These are phyloP conservation scores for Naganishia kalamii DNA, from an alignment of 768 basidiomycete genomes.

Conservation along the genomic window DNA sequence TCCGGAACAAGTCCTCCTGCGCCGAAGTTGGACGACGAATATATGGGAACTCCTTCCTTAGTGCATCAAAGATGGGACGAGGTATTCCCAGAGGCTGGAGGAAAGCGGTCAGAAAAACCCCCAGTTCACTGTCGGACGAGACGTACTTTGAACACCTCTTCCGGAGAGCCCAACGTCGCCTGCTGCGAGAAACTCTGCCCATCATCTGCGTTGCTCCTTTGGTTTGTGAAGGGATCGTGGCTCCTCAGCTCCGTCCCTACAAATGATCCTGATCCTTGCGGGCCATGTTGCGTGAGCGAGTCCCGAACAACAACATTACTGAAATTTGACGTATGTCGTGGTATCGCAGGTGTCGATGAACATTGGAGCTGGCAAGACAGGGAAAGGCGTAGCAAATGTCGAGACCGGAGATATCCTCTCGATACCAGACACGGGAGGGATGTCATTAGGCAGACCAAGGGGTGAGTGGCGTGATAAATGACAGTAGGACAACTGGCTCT, in stretches of 20 bases:
- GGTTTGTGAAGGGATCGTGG: no score
- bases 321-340: not conserved
- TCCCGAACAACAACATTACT: not conserved
- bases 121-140: not conserved
- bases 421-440: not conserved
- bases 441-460: not conserved
- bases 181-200: no score
- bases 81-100: not conserved
- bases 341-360: not conserved
- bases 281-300: not conserved
- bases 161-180: not conserved
- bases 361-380: not conserved
- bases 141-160: not conserved
- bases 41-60: not conserved
- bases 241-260: no score
- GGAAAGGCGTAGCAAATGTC: not conserved
- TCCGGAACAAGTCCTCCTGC: not conserved
- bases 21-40: not conserved
- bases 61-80: not conserved
- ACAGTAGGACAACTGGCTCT: not conserved
- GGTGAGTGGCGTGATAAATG: not conserved
- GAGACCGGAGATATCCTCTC: not conserved
- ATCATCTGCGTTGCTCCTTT: no score
- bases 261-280: no score
- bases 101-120: not conserved